Evolutionary conservation across 306 rosid species (phyloP), one percentile per base, ranked within the genome.

Genomic region (Macrotyloma uniflorum): DNA sequence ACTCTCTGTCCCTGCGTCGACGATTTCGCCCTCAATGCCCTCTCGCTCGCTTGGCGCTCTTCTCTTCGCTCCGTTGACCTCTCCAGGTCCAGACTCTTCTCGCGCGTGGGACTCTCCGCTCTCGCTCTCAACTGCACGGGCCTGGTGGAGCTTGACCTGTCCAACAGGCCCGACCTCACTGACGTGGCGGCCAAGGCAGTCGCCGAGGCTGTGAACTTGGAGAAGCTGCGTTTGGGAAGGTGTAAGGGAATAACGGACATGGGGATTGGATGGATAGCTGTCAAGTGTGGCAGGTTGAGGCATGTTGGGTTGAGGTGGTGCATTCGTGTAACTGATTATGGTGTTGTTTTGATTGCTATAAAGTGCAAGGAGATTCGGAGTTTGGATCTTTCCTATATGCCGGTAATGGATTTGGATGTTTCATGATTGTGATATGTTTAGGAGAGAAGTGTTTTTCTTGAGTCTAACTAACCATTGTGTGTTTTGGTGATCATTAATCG

Each of bases 321-420:
- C 63, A 65, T 86, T 46, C 64, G 88, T 33, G 83, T 93, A 28
- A 84, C 86, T 20, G 96, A 93, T 80, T 78, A 80, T 78, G 96
- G 98, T 63, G 87, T 86, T 8, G 89, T 63, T 66, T 87, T 91
- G 82, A 79, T 93, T 75, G 96, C 94, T 68, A 82, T 85, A 0
- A 93, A 93, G 70, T 93, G 98, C 23, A 82, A 84, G 72, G 79
- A 91, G 59, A 80, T 93, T 80, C 86, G 85, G 3, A 77, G 79
- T 74, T 74, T 93, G 80, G 96, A 91, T 87, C 93, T 93, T n/a
- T 93, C 98, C 24, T 89, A 89, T 81, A 65, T 91, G 83, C 91
- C 84, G 89, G 98, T 93, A 85, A 55, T 19, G 22, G 10, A 50
- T 50, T 50, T 26, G 4, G 65, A 35, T 50, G 63, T 49, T 35